Conservation (phyloP, 192 early-diverging fungal genomes). For the Diversispora eburnea region DNA sequence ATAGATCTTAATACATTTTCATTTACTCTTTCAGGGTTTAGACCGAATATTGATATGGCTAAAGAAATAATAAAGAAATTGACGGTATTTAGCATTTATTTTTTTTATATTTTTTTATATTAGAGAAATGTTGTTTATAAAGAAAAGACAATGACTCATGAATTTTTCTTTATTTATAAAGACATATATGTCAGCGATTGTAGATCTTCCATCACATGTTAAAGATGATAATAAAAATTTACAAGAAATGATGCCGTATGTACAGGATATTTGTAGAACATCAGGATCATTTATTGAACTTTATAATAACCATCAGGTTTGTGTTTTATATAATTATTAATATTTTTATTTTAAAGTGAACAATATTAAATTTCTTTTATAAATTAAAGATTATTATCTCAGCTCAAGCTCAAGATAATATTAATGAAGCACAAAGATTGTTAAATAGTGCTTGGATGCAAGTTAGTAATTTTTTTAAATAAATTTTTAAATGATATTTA, state of each 20-base stretch:
- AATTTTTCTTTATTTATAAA: neutral
- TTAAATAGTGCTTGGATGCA: neutral
- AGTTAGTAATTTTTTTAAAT: neutral
- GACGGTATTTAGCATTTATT: constrained; percentile 3
- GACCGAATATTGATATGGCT: neutral
- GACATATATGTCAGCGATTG: neutral
- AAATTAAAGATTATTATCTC: neutral
- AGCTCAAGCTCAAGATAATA: neutral
- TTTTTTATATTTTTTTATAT: too few relatives aligned
- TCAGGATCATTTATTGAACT: constrained; percentile 4
- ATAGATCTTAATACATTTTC: constrained; percentile 7
- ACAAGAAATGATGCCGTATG: constrained; percentile 16
- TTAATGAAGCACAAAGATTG: constrained; percentile 8
- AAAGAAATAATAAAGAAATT: constrained; percentile 16
- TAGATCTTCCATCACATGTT: constrained; percentile 5
- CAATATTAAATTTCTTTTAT: neutral
- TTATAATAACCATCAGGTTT: neutral
- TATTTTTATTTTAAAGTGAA: neutral
- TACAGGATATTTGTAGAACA: constrained; percentile 4
- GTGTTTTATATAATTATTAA: neutral
- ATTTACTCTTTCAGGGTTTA: neutral
- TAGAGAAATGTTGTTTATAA: neutral
- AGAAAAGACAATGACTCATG: neutral
- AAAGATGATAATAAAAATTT: constrained; percentile 4
- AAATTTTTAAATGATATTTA: too few relatives aligned